These are phyloP conservation scores for Parsonsia alboflavescens DNA, from an alignment of 257 asterid genomes.

Conservation along the genomic window DNA sequence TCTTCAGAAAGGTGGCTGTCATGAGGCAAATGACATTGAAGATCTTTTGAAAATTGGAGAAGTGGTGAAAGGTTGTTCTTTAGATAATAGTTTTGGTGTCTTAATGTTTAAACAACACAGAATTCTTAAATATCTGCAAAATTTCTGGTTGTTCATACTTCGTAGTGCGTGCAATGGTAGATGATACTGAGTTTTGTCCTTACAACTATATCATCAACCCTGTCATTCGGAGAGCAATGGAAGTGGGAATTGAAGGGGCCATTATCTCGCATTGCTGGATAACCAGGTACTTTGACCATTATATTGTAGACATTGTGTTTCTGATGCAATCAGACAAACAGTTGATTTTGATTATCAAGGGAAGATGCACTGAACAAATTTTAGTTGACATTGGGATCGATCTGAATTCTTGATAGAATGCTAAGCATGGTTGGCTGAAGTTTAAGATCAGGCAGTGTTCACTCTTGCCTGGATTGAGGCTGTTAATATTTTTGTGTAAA, in stretches of 20 bases:
- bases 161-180: slow-evolving; percentile 78
- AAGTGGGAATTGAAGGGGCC: slow-evolving; percentile 60
- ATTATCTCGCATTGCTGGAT: slow-evolving; percentile 82
- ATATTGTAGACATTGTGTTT: background rate
- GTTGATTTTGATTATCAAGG: background rate
- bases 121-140: slow-evolving; percentile 26
- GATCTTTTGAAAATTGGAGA: slow-evolving; percentile 95
- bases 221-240: slow-evolving; percentile 81
- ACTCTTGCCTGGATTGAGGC: background rate
- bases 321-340: background rate
- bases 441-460: background rate
- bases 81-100: background rate
- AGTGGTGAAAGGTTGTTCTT: slow-evolving; percentile 63
- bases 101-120: slow-evolving; percentile 12
- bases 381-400: background rate
- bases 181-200: slow-evolving; percentile 93
- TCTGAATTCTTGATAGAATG: background rate
- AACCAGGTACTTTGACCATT: slow-evolving; percentile 49
- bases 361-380: background rate
- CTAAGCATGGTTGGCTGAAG: background rate
- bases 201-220: slow-evolving; percentile 86
- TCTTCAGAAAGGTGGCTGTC: slow-evolving; percentile 89
- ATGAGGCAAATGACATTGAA: slow-evolving; percentile 96
- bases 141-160: slow-evolving; percentile 90
- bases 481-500: background rate